Evolutionary conservation across 176 grass and related monocot species (phyloP).

Genomic region (Bromus sterilis): DNA sequence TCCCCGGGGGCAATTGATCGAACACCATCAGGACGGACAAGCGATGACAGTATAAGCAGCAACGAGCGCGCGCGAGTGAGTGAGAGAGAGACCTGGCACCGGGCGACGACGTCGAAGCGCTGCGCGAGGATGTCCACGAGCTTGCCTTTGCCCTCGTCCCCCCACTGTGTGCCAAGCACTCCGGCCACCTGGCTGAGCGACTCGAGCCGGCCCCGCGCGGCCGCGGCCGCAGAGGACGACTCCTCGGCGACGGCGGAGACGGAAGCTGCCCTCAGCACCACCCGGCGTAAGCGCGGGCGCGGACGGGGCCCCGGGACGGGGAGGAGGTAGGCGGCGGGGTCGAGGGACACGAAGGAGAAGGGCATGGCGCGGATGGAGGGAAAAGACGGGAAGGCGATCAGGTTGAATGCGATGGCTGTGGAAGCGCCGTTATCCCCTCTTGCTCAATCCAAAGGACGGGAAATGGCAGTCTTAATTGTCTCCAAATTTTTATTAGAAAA

Average conservation of each 20-base stretch:
- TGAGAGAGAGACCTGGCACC: conserved; percentile 55
- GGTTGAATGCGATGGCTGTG: conserved; percentile 6
- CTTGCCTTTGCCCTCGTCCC: conserved; percentile 92
- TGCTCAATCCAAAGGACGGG: no score
- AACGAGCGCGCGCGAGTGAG: not conserved
- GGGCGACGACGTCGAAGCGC: conserved; percentile 82
- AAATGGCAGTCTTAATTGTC: not conserved
- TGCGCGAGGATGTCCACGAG: conserved; percentile 77
- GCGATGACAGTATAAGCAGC: not conserved
- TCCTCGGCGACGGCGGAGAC: conserved; percentile 21
- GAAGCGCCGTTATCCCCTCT: not conserved
- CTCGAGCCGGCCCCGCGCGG: conserved; percentile 39
- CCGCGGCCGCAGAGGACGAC: conserved; percentile 9
- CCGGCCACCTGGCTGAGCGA: conserved; percentile 89
- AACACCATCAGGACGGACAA: conserved; percentile 1
- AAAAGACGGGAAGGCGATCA: conserved; percentile 3
- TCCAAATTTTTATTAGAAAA: no score
- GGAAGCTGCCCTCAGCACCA: not conserved
- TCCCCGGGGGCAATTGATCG: conserved; percentile 27
- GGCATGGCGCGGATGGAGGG: conserved; percentile 26
- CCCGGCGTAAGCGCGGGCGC: not conserved
- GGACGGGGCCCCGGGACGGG: not conserved
- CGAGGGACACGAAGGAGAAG: not conserved
- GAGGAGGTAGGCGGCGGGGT: conserved; percentile 24
- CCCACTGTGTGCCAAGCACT: conserved; percentile 91